Base-by-base conservation (phyloP, 495 filamentous ascomycete genomes). In the Durotheca rogersii region DNA sequence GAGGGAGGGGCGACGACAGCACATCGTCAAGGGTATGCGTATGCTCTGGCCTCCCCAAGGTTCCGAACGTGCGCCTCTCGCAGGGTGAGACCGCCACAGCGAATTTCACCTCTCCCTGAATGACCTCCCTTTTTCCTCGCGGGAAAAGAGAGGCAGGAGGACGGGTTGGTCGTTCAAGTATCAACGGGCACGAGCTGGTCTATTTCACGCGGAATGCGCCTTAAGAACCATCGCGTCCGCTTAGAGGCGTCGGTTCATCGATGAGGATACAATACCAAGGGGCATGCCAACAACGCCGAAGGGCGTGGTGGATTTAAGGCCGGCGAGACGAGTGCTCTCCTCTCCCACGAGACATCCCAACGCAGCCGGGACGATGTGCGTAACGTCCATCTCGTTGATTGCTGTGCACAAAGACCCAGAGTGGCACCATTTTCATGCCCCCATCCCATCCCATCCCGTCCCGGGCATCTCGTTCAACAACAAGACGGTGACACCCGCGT, bases 141-240 rank as follows among this genome's bases (percentile, higher is more conserved):
- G n/a, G n/a, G n/a, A n/a, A n/a, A n/a, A n/a, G n/a, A n/a, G n/a
- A n/a, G n/a, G n/a, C n/a, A n/a, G n/a, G n/a, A n/a, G n/a, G n/a
- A n/a, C n/a, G n/a, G 55, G 36, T 86, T 89, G 54, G 56, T 90
- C 36, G 81, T 85, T 60, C 88, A 53, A 82, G 81, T 7, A 79
- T 88, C 46, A 87, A 87, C 53, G 85, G 83, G 60, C 85, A 92
- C 61, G 87, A 90, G 62, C 87, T 87, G 36, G 86, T 85, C 7
- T 92, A 90, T 65, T 90, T 90, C 73, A 86, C 86, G 4, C 84
- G 82, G 0, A 89, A 88, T 65, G 81, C 89, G n/a, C 43, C 67
- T 85, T 48, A 83, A 87, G 60, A 88, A 88, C 53, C 89, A 87
- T 62, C 88, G 82, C 52, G 83, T 81, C 3, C 83, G 89, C 9